Evolutionary conservation across 257 asterid species (phyloP), one percentile per base, ranked within the genome.

Genomic region (Plantago ovata): DNA sequence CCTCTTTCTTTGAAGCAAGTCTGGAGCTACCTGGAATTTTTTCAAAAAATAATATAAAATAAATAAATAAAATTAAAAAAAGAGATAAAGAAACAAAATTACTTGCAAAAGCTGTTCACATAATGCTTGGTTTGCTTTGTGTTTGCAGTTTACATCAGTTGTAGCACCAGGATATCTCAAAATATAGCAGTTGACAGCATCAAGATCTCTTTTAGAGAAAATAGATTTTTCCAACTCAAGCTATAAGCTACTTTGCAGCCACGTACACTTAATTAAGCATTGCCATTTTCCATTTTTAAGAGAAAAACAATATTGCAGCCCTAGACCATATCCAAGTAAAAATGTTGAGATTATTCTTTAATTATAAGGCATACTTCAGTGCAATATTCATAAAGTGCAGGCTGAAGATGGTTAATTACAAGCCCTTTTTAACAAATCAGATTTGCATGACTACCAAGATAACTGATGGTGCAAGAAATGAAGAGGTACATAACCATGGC

Each of bases 1-100:
- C 94, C 43, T 86, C 95, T 42, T 57, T 63, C 79, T 73, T 81
- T 38, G 79, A 72, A 63, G 76, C 51, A 44, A 58, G 64, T 77
- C 67, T 86, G 69, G 95, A 84, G 74, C 81, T 69, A 68, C 90
- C 99, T 89, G 80, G 61, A 66, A 62, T 56, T 24, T 61, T 57
- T n/a, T 38, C 36, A 42, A 21, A 49, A 38, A 9, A 40, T 23
- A 51, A 68, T 14, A 72, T 59, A 22, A 20, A 38, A 57, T 38
- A 7, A 41, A n/a, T 28, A 23, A 16, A n/a, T 32, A 22, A n/a
- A 32, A 21, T 0, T 7, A 4, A 51, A 18, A 47, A 28, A 47
- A 7, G 24, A 4, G 14, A n/a, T 22, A 49, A 15, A 20, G 55
- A 6, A 49, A 18, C 32, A 3, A 48, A 48, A 20, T 54, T 3